Evolutionary conservation across 2,329 filamentous ascomycete species (phyloP).

Genomic region (Colletotrichum tofieldiae): DNA sequence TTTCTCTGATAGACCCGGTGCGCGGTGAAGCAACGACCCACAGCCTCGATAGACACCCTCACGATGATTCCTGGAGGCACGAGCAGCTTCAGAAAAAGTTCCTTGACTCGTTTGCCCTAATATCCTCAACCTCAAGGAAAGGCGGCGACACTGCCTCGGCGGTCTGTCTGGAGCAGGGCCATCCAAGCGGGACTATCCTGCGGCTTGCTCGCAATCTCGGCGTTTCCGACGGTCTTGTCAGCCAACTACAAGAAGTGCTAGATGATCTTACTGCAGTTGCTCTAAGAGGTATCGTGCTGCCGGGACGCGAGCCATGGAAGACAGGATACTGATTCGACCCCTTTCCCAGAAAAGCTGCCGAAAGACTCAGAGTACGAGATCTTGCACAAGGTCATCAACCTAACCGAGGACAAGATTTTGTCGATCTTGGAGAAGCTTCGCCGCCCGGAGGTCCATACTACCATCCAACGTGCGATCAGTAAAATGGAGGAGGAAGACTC

Average conservation of each 20-base stretch:
- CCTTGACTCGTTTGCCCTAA: conserved; percentile 53
- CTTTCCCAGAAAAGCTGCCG: not conserved
- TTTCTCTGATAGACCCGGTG: conserved; percentile 47
- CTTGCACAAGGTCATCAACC: not conserved
- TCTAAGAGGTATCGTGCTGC: not conserved
- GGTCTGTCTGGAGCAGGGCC: conserved; percentile 50
- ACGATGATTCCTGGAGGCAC: conserved; percentile 41
- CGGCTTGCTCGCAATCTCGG: conserved; percentile 51
- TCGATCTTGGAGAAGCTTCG: not conserved
- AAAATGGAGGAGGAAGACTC: not conserved
- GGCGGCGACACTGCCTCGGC: conserved; percentile 49
- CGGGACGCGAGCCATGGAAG: too few species aligned
- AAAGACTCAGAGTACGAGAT: not conserved
- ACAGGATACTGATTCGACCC: not conserved
- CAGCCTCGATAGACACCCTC: conserved; percentile 29
- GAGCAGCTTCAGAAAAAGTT: conserved; percentile 49
- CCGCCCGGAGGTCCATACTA: not conserved
- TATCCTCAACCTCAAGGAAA: conserved; percentile 48
- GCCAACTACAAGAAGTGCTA: conserved; percentile 38
- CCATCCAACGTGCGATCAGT: not conserved
- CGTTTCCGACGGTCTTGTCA: conserved; percentile 13
- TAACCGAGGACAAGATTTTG: not conserved
- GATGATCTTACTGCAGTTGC: conserved; percentile 28
- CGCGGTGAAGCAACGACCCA: conserved; percentile 47
- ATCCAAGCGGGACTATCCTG: conserved; percentile 46